A percentile compares a stretch with the other conserved stretches of the same genome.
phyloP scores from a whole-genome alignment of 1,139 yeast species.

The Pichia sp. region DNA sequence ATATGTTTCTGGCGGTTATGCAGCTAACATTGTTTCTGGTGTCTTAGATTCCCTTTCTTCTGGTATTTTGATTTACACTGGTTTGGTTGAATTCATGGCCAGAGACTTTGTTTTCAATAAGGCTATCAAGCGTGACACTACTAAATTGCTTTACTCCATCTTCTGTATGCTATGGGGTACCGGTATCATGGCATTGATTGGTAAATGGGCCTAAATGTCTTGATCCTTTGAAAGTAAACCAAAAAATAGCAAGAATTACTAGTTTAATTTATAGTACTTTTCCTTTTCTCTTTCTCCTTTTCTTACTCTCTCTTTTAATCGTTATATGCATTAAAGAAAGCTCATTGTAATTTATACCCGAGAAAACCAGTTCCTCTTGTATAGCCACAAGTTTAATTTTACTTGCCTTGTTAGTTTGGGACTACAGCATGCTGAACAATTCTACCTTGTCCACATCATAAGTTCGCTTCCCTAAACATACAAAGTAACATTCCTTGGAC shows the following conservation, averaged over 20 bases:
- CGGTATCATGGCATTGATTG: slow-evolving; percentile 80
- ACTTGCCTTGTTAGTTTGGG: neutral
- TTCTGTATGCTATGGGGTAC: slow-evolving; percentile 58
- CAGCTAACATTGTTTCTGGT: slow-evolving; percentile 69
- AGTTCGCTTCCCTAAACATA: slow-evolving; percentile 49
- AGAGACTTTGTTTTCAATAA: slow-evolving; percentile 74
- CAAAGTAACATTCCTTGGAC: slow-evolving; percentile 67
- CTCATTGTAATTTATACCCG: neutral
- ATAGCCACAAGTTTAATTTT: neutral
- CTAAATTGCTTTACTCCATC: slow-evolving; percentile 35
- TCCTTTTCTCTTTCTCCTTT: neutral
- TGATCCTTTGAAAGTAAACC: neutral
- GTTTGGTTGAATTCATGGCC: slow-evolving; percentile 82
- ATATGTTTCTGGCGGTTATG: slow-evolving; percentile 53
- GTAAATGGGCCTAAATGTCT: slow-evolving; percentile 68
- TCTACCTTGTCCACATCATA: slow-evolving; percentile 43
- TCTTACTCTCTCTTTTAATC: neutral
- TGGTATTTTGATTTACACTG: slow-evolving; percentile 81
- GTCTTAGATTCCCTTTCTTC: slow-evolving; percentile 78
- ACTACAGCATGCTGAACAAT: slow-evolving; percentile 37
- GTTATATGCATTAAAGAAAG: neutral
- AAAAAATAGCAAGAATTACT: neutral
- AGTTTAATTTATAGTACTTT: neutral
- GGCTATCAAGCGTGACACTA: slow-evolving; percentile 45
- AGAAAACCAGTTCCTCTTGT: neutral